Base-by-base conservation (phyloP, 257 asterid genomes). In the Scutellaria barbata region DNA sequence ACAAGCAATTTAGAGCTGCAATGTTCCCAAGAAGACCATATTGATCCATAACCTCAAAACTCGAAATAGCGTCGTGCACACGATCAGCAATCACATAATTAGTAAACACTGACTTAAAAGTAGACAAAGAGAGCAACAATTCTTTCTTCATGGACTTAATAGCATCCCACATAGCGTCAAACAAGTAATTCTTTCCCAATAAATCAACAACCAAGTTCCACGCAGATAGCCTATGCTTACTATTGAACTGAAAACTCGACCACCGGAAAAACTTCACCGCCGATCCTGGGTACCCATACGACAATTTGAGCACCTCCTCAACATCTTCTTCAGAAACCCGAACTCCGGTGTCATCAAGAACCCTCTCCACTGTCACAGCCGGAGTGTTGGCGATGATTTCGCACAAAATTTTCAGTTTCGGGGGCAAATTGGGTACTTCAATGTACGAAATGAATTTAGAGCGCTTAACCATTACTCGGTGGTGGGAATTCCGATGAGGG, bases 161-260 rank as follows among this genome's bases (percentile, higher is more conserved):
- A 14, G 93, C 93, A 73, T 89, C 91, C 96, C 96, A 89, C 96
- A 89, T 87, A 55, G 96, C 89, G 76, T 89, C 91, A 80, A 85
- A 89, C 84, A 85, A 57, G 50, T 51, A 37, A 81, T 87, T 85
- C 70, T 75, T 87, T 6, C 93, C 96, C 66, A 89, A 78, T 79
- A 89, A 68, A 74, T 89, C 93, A 7, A 89, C 93, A 68, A 89
- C 75, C 77, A 89, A 78, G 69, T 87, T 80, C 96, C 96, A 89
- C 14, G 91, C 78, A 30, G 79, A 73, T 3, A 75, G 75, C 59
- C 86, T 79, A 30, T 85, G 91, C 69, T 72, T 78, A 64, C 65
- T 75, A 60, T 74, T 77, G 70, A 82, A 68, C 55, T 82, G 91
- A 47, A 71, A 64, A 53, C 89, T 77, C 3, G 96, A 69, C 96